Conservation (phyloP, 2,329 filamentous ascomycete genomes). For the Colletotrichum tanaceti region DNA sequence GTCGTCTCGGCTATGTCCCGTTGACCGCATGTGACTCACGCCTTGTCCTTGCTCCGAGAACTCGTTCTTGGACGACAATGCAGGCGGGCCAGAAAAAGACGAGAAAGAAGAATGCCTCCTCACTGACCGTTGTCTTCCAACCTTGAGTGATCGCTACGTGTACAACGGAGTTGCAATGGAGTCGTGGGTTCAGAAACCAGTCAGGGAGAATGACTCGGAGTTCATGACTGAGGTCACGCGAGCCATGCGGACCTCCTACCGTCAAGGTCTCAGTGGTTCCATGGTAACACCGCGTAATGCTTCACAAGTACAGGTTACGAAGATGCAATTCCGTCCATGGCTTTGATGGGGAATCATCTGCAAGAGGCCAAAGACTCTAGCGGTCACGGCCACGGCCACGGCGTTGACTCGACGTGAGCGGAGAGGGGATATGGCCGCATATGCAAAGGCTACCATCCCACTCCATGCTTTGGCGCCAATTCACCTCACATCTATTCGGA, state of each 20-base stretch:
- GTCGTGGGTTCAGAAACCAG: not conserved
- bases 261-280: too few relatives aligned
- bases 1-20: conserved; percentile 30
- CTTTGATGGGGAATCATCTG: not conserved
- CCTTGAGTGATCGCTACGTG: conserved; percentile 15
- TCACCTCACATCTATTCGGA: conserved; percentile 8
- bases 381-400: not conserved
- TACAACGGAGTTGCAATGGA: conserved; percentile 1
- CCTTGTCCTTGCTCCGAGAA: not conserved
- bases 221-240: not conserved
- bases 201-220: conserved; percentile 7
- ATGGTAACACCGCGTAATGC: not conserved
- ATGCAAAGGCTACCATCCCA: not conserved
- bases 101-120: not conserved
- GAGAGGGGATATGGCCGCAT: not conserved
- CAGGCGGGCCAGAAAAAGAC: not conserved
- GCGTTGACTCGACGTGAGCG: not conserved
- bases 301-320: not conserved
- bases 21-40: conserved; percentile 16
- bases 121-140: not conserved
- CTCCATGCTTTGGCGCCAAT: not conserved
- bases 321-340: not conserved
- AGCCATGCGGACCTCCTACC: not conserved
- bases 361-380: not conserved
- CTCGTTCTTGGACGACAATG: not conserved